Conservation (phyloP, 768 basidiomycete genomes). For the Collybia sp. region DNA sequence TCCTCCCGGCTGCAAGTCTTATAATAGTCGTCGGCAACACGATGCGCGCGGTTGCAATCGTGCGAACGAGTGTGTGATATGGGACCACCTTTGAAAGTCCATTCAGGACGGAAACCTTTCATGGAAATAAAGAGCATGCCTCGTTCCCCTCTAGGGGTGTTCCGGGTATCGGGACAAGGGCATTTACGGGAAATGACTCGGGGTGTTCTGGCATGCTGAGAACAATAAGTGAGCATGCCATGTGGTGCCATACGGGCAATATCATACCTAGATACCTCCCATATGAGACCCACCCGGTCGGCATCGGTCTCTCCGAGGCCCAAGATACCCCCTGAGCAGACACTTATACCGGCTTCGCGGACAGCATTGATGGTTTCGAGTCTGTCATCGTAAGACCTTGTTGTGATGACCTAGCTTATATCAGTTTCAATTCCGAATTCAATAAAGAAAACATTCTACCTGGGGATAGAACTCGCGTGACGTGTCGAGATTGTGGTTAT, state of each 20-base stretch:
- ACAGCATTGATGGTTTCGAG: constrained; percentile 87
- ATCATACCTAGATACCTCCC: constrained; percentile 85
- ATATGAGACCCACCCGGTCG: constrained; percentile 90
- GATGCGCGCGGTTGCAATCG: constrained; percentile 92
- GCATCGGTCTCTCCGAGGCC: constrained; percentile 89
- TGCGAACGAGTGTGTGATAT: constrained; percentile 83
- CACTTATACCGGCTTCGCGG: constrained; percentile 92
- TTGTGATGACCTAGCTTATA: constrained; percentile 78
- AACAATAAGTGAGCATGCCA: constrained; percentile 9
- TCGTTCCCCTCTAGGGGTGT: constrained; percentile 92
- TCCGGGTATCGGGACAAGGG: constrained; percentile 91
- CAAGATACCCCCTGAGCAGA: constrained; percentile 95
- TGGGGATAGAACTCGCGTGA: constrained; percentile 95
- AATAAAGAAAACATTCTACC: constrained; percentile 30
- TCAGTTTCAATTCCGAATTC: background rate
- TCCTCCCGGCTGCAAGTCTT: constrained; percentile 90
- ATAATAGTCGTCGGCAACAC: constrained; percentile 92
- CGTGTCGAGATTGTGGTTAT: constrained; percentile 98
- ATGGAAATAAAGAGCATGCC: constrained; percentile 31
- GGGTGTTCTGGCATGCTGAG: constrained; percentile 89
- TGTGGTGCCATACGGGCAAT: constrained; percentile 1
- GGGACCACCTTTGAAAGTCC: constrained; percentile 56
- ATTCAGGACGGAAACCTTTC: background rate
- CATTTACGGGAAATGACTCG: constrained; percentile 99
- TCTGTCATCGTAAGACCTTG: constrained; percentile 91